A percentile compares a stretch with the other conserved stretches of the same genome.
Evolutionary conservation across 495 filamentous ascomycete species (phyloP).

Genomic region (Parachaetomium inaequale): DNA sequence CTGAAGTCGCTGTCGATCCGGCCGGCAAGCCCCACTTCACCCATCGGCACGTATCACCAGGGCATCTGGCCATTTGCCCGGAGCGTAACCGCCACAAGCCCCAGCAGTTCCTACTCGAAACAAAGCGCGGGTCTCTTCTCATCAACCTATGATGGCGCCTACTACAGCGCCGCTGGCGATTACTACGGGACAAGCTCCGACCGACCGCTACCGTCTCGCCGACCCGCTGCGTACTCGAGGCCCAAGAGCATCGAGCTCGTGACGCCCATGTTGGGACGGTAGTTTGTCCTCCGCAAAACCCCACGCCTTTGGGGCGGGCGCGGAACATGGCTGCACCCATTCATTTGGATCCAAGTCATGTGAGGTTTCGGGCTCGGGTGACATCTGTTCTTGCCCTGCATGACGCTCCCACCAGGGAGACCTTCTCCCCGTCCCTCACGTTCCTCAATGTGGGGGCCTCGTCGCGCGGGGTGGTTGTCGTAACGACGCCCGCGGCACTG

Average conservation of each 20-base stretch:
- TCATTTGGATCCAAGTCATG: constrained; percentile 9
- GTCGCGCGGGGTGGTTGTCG: background rate
- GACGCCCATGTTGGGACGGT: constrained; percentile 47
- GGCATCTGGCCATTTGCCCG: constrained; percentile 46
- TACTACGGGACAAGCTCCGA: constrained; percentile 39
- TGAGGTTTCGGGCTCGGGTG: constrained; percentile 4
- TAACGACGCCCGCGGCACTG: background rate
- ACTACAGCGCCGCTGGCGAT: constrained; percentile 28
- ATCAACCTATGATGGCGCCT: constrained; percentile 47
- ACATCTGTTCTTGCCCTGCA: constrained; percentile 3
- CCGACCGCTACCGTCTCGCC: constrained; percentile 43
- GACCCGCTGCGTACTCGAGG: constrained; percentile 44
- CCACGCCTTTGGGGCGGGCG: background rate
- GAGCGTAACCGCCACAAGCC: constrained; percentile 43
- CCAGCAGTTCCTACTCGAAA: constrained; percentile 45
- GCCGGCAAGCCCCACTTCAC: constrained; percentile 47
- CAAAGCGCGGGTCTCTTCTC: constrained; percentile 36
- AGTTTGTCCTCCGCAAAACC: constrained; percentile 14
- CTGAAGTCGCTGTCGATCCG: constrained; percentile 45
- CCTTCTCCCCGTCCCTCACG: background rate
- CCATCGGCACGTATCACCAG: constrained; percentile 31
- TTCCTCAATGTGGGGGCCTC: constrained; percentile 5
- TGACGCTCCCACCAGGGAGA: background rate
- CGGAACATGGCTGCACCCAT: constrained; percentile 10
- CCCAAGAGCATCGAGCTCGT: constrained; percentile 52